phyloP scores from a whole-genome alignment of 371 early-diverging fungal genomes.

The Mucor indicus region DNA sequence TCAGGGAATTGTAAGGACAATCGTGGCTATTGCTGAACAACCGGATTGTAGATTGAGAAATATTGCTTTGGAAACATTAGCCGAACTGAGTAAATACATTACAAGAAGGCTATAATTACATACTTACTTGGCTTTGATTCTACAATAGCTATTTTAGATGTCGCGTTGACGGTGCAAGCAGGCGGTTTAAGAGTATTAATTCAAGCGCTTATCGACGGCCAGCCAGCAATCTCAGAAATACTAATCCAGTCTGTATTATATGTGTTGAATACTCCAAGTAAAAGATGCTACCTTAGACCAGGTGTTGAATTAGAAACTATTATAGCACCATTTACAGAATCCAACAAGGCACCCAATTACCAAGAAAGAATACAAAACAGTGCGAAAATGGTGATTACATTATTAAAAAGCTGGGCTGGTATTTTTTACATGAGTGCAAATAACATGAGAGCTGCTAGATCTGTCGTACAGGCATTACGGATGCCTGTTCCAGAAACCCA shows the following conservation, averaged over 20 bases:
- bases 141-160: slow-evolving; percentile 47
- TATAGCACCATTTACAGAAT: slow-evolving; percentile 76
- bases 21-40: slow-evolving; percentile 81
- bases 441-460: slow-evolving; percentile 66
- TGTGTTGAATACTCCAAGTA: slow-evolving; percentile 69
- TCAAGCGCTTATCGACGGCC: slow-evolving; percentile 71
- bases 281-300: slow-evolving; percentile 68
- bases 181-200: slow-evolving; percentile 74
- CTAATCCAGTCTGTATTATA: slow-evolving; percentile 66
- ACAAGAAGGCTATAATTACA: background rate
- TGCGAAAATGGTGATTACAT: slow-evolving; percentile 55
- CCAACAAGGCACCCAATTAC: slow-evolving; percentile 58
- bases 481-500: slow-evolving; percentile 76
- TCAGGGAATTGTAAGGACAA: slow-evolving; percentile 65
- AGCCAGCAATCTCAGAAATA: slow-evolving; percentile 61
- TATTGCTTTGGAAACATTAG: slow-evolving; percentile 73
- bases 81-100: slow-evolving; percentile 64
- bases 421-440: slow-evolving; percentile 75
- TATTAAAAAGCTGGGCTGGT: slow-evolving; percentile 81
- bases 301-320: slow-evolving; percentile 75
- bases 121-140: background rate
- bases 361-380: slow-evolving; percentile 66
- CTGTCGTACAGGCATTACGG: slow-evolving; percentile 72
- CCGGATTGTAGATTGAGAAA: slow-evolving; percentile 70
- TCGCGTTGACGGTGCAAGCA: slow-evolving; percentile 58